Evolutionary conservation across 495 filamentous ascomycete genomes (phyloP), one percentile per base, ranked within the genome.

Genomic region (Aspergillus cavernicola): DNA sequence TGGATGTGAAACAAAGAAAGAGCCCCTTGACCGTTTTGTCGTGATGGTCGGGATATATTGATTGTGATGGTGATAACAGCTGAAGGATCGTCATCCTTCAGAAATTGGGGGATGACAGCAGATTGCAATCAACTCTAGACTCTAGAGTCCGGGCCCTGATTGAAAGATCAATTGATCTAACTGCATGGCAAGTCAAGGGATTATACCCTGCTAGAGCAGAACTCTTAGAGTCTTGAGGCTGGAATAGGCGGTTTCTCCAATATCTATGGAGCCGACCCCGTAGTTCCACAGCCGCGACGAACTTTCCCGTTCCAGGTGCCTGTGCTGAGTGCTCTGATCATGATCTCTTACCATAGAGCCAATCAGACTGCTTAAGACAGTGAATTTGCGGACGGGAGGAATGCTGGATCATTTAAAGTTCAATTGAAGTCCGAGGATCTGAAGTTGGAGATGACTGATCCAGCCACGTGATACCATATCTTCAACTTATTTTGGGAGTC

Each of bases 1-100:
- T 23, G 18, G 44, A 35, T 18, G 39, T 26, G 23, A 28, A 42
- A 28, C 39, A 47, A 47, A 47, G 29, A 47, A 47, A 35, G 19
- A 36, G 31, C 44, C 44, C 44, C 44, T 47, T 47, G 44, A 47
- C 18, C 44, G 31, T 47, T 42, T 47, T 23, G 43, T 13, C 20
- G 31, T 31, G 31, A 47, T 47, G 23, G 31, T 36, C 31, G 20
- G 20, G 11, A 8, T 36, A 35, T 33, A 33, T 23, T 47, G 11
- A 28, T 37, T 9, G 29, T 22, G 31, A 6, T 46, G 28, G 43
- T 46, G 43, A 46, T 47, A 47, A 47, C 44, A 19, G 44, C 44
- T 15, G 31, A 26, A 42, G 28, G 44, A 47, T 47, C 44, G 31
- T 23, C 44, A 13, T 24, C 31, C 44, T 36, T 24, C 29, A 42